Conservation (phyloP, 2,329 filamentous ascomycete species). For the Septoria linicola region DNA sequence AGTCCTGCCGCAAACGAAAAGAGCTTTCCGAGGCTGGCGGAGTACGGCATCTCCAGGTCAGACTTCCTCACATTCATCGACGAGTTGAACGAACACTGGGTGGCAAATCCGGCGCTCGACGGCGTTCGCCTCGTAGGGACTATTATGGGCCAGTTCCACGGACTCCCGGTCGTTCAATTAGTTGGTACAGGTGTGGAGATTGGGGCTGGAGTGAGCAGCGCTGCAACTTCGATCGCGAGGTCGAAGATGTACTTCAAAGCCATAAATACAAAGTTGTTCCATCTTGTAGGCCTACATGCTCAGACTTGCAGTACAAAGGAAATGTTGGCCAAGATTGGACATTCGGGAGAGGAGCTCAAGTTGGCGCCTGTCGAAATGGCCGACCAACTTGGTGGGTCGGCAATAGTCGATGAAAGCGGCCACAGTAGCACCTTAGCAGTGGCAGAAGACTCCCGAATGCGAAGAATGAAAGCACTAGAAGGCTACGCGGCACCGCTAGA, state of each 20-base stretch:
- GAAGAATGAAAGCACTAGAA: constrained; percentile 25
- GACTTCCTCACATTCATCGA: constrained; percentile 35
- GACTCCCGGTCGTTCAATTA: constrained; percentile 26
- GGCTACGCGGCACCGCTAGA: constrained; percentile 27
- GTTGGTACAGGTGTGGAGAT: constrained; percentile 28
- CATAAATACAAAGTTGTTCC: constrained; percentile 12
- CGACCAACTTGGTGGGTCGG: background rate
- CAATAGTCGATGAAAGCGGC: background rate
- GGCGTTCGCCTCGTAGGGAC: constrained; percentile 26
- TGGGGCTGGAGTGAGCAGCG: constrained; percentile 16
- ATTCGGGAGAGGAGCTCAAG: background rate
- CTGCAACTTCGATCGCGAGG: constrained; percentile 11
- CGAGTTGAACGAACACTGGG: constrained; percentile 33
- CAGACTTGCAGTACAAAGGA: constrained; percentile 7
- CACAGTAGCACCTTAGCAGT: background rate
- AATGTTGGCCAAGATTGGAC: constrained; percentile 16
- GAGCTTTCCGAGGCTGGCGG: constrained; percentile 7
- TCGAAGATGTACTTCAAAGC: constrained; percentile 15
- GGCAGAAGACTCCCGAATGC: constrained; percentile 25
- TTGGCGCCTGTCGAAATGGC: background rate
- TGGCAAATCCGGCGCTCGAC: constrained; percentile 33
- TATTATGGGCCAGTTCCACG: constrained; percentile 25
- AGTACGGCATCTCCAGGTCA: constrained; percentile 11
- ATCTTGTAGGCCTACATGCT: constrained; percentile 9
- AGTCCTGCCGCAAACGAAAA: constrained; percentile 12